Base-by-base conservation (phyloP, 768 basidiomycete genomes). In the Hericium coralloides region DNA sequence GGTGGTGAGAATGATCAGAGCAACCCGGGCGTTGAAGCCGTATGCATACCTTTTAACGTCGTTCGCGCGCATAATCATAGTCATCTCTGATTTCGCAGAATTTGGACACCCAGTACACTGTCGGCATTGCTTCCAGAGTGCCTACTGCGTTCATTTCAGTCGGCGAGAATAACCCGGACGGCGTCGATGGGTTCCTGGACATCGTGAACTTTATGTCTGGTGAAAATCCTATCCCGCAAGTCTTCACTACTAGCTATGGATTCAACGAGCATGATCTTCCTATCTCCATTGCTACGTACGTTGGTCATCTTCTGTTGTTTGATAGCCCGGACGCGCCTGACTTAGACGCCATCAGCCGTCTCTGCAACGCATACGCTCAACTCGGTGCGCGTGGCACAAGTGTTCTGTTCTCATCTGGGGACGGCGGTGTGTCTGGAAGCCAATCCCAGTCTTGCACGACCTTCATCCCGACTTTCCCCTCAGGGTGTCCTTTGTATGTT, bases 41-140 rank as follows among this genome's bases (percentile, higher is more conserved):
- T 61, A 20, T 5, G 60, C 26, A 31, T 31, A 8, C 26, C 26
- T 31, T 47, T 15, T n/a, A 12, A 47, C 45, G n/a, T 18, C 8
- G 9, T 8, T 7, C 45, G n/a, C n/a, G n/a, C n/a, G 22, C n/a
- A 12, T 22, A 47, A 1, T n/a, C 45, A 18, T 47, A 20, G 49
- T 20, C 17, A 50, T 25, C 9, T 31, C 26, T 23, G 25, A 20
- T 22, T 22, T 54, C 8, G 10, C 50, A 67, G 68, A 66, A 70
- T 57, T 62, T 74, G 36, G 72, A 74, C 56, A 70, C 65, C 18
- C 68, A 74, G 50, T 72, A 69, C 57, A 71, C 72, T 18, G 58
- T 72, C 39, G 71, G 70, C 12, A 45, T 73, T 43, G 66, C 69
- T 1, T 59, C 64, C 15, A 62, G 55, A 31, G 63, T 67, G 12